phyloP scores from a whole-genome alignment of 1,284 basidiomycete species.

The Inonotus obliquus region DNA sequence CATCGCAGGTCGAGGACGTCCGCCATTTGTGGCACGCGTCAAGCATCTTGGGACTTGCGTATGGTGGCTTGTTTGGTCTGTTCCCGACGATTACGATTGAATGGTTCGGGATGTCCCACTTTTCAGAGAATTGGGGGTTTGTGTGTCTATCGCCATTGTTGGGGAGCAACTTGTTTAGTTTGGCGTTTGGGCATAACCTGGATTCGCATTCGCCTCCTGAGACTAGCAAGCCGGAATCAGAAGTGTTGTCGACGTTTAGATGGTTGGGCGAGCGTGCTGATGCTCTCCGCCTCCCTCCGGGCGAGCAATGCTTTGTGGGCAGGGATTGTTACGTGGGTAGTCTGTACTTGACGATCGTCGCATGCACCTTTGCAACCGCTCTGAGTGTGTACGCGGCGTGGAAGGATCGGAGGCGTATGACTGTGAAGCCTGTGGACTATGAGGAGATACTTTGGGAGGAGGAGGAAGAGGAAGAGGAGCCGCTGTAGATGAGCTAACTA shows the following conservation, averaged over 20 bases:
- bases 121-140: constrained; percentile 86
- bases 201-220: constrained; percentile 54
- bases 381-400: constrained; percentile 46
- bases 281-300: constrained; percentile 29
- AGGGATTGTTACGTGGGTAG: constrained; percentile 48
- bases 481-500: neutral
- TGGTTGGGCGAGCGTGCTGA: neutral
- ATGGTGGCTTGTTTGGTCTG: constrained; percentile 77
- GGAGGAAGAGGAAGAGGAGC: neutral
- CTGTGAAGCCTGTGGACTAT: constrained; percentile 8
- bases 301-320: constrained; percentile 46
- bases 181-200: constrained; percentile 77
- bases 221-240: constrained; percentile 7
- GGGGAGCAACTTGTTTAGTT: constrained; percentile 81
- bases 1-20: constrained; percentile 55
- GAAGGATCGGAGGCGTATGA: constrained; percentile 37
- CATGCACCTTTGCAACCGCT: constrained; percentile 42
- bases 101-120: constrained; percentile 78
- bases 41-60: constrained; percentile 64
- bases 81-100: constrained; percentile 77
- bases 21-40: constrained; percentile 73
- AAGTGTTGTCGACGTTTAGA: neutral
- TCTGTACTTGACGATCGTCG: constrained; percentile 44
- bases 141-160: constrained; percentile 72
- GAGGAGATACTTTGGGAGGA: constrained; percentile 19